Base-by-base conservation (phyloP, 2,329 filamentous ascomycete genomes). In the Arthroderma uncinatum region DNA sequence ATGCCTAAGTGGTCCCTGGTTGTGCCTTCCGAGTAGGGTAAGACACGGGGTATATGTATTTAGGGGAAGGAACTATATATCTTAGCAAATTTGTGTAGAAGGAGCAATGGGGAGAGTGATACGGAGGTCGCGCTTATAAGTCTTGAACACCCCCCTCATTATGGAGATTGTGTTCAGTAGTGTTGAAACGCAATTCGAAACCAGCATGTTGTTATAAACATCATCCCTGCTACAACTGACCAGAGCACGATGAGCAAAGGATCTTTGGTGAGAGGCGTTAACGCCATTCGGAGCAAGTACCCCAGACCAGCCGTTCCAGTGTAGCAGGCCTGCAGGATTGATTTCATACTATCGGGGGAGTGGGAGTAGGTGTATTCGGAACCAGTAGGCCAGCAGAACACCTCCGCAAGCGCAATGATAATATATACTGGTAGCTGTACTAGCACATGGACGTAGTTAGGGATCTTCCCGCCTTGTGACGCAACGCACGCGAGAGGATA, bases 341-440 rank as follows among this genome's bases (percentile, higher is more conserved):
- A 57, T 36, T 58, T 57, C 61, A 62, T 62, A n/a, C 55, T 50
- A 19, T 23, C 12, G 2, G 85, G 85, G 0, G 84, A 83, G 71
- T 87, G 86, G 66, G 81, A 82, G 73, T 82, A 87, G 42, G 85
- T 84, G 62, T 86, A 87, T 67, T 87, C 85, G 63, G 83, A 79
- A 1, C 80, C 82, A 1, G 78, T 79, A 61, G 79, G 75, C 16
- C 70, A 74, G 0, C 62, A 62, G 37, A 67, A 61, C 34, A 66
- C 64, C 57, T 67, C 65, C 47, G 64, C 65, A 56, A 67, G 59
- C 16, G 62, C 65, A 23, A 65, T 60, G 9, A 66, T 57, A 14
- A 67, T 58, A 48, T 65, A 67, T 8, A 54, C 23, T n/a, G 58
- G 58, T 23, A 42, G 21, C 44, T 59, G 58, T 5, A 50, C 4